Base-by-base conservation (phyloP, 2,329 filamentous ascomycete genomes). In the Fusarium sp. region DNA sequence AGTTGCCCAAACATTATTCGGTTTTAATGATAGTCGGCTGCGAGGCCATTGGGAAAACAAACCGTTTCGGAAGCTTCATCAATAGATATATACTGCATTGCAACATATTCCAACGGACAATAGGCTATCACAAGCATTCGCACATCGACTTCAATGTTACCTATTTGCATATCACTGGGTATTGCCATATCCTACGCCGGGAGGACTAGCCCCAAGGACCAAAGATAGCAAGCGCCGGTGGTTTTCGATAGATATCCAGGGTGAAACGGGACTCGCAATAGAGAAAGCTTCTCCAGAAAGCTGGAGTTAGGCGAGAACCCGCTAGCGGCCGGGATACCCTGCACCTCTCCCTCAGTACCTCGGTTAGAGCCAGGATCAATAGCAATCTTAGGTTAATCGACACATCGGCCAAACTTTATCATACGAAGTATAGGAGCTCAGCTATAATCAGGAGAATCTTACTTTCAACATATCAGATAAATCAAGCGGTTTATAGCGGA, bases 211-310 rank as follows among this genome's bases (percentile, higher is more conserved):
- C 7, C 59, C 65, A 9, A 67, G 50, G 50, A 57, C 58, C n/a
- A 67, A 63, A 35, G 17, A 63, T 58, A 50, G 65, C 4, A 67
- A 63, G 58, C 59, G 65, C 38, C 59, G 50, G 50, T 67, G 59
- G 65, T 63, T 67, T 63, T 67, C 65, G 17, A 67, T 67, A 57
- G 58, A 67, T 58, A 63, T 63, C 32, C 58, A 61, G 47, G 37
- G n/a, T 4, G 50, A 66, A 33, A 35, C 6, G 1, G 37, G 40
- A 63, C 50, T 58, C 32, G 6, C 27, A 12, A 12, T 22, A 50
- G 65, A 67, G 50, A 58, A 63, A 5, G 40, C 37, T 50, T 58
- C 59, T 52, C 6, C 2, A 3, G 65, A 62, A 62, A 57, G 47
- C 50, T 66, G 33, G 58, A 58, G 27, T 6, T 66, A 27, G 65